Evolutionary conservation across 2,329 filamentous ascomycete genomes (phyloP), one percentile per base, ranked within the genome.

Genomic region (Venturia oleaginea): DNA sequence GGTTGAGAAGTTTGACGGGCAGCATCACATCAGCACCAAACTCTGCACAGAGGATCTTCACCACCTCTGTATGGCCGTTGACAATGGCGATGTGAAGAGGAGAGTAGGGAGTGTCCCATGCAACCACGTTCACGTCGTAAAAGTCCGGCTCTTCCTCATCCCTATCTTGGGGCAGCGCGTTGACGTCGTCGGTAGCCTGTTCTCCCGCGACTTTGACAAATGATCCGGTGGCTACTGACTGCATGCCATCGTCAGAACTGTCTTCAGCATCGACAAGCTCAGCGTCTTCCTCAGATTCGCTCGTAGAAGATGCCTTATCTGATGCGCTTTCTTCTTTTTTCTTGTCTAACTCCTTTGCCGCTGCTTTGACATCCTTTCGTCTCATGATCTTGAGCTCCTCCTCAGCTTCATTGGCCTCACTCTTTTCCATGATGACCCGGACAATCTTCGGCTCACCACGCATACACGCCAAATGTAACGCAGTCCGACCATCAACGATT

Each of bases 61-160:
- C 89, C 13, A 86, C 83, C 4, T 88, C 82, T 32, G 83, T 78
- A 68, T 93, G 86, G 0, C 90, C 90, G 66, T 85, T 84, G 1
- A 90, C 73, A 66, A 95, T 91, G 8, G 91, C 91, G 34, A 92
- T 81, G 72, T 96, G 91, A 5, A 95, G 79, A 1, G 91, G 85
- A 15, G 88, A 89, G 65, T 86, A 84, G 4, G 86, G 85, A 5
- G 81, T 83, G 69, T 95, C 91, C 91, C 91, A 96, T 1, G 90
- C 85, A n/a, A 89, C 72, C 1, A 88, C 83, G 68, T 95, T 87
- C 66, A 92, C 81, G 68, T 94, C 86, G 72, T 89, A 93, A 62
- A 92, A 83, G 73, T 96, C 90, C 0, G 90, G 90, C 24, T 89
- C 88, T 11, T 87, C 81, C 1, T 85, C 80, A 27, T 83, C 48